Base-by-base conservation (phyloP, 2,329 filamentous ascomycete genomes). In the Aspergillus costaricaensis region DNA sequence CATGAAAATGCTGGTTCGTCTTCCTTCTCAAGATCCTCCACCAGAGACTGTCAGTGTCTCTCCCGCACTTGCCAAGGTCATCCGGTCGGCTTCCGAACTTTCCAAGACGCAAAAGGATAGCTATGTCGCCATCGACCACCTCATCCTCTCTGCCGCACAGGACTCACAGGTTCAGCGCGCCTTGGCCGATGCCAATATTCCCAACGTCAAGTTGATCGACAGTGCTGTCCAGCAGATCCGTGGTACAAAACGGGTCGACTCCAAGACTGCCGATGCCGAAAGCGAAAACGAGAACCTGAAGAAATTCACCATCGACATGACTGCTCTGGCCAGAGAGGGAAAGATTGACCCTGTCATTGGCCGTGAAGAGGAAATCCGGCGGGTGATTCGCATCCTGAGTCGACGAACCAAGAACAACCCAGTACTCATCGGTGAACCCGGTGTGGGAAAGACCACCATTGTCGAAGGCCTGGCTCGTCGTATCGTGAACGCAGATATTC, bases 251-350 rank as follows among this genome's bases (percentile, higher is more conserved):
- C 86, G 94, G 65, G 93, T 99, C 44, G 95, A 99, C 78, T 96
- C 92, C 62, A 96, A 96, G 82, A 96, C 91, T 4, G 95, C 95
- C 58, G 95, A 99, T 78, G 88, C 80, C 0, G 95, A 98, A 77
- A 84, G 90, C 71, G 94, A 97, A 71, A 91, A 93, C 71, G 95
- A 99, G 79, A 97, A 96, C 74, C 82, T 99, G 62, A 91, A 93
- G 81, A 99, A 98, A 73, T 99, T 97, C 79, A 98, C 95, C 59
- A 95, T 98, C 71, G 95, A 99, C 78, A 96, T 99, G 92, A 99
- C 95, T 10, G 85, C 91, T 53, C 89, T 97, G 88, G 95, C 95
- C 62, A 86, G 93, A 75, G 95, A 99, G 80, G 96, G 96, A 75
- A 98, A 98, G 80, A 93, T 98, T 60, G 94, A 98, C 75, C 94